Evolutionary conservation across 2,329 filamentous ascomycete genomes (phyloP).

Genomic region (Alternaria ventricosa): DNA sequence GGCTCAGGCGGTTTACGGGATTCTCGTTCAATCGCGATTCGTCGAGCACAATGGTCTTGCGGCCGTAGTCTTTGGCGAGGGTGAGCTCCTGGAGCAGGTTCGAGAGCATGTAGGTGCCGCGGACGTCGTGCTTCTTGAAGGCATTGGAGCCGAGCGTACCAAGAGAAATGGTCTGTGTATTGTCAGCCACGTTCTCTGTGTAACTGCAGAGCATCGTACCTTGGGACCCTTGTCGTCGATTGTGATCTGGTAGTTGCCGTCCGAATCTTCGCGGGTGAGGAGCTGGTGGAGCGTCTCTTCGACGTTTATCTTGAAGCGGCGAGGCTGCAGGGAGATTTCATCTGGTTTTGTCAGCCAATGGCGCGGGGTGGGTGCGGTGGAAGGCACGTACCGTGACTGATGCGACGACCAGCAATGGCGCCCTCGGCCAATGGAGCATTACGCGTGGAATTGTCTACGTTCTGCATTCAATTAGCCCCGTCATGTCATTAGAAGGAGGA

Average conservation of each 20-base stretch:
- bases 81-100: conserved; percentile 95
- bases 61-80: conserved; percentile 87
- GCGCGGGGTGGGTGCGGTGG: not conserved
- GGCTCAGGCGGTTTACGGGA: conserved; percentile 84
- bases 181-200: conserved; percentile 28
- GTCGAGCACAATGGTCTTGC: conserved; percentile 88
- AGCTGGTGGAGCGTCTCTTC: conserved; percentile 81
- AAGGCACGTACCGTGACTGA: conserved; percentile 45
- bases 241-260: conserved; percentile 95
- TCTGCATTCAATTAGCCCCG: conserved; percentile 28
- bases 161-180: conserved; percentile 72
- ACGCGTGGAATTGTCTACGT: conserved; percentile 39
- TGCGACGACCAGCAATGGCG: conserved; percentile 41
- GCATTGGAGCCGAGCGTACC: conserved; percentile 87
- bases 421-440: conserved; percentile 38
- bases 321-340: conserved; percentile 71
- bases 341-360: conserved; percentile 60
- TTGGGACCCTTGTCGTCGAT: conserved; percentile 96
- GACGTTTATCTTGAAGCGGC: conserved; percentile 86
- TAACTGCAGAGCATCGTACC: conserved; percentile 54
- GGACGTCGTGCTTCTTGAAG: conserved; percentile 85
- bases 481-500: not conserved
- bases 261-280: conserved; percentile 86
- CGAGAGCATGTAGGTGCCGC: conserved; percentile 96
- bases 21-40: conserved; percentile 94